These are phyloP conservation scores for Talaromyces nanjingensis DNA, from an alignment of 495 filamentous ascomycete genomes.

Conservation along the genomic window DNA sequence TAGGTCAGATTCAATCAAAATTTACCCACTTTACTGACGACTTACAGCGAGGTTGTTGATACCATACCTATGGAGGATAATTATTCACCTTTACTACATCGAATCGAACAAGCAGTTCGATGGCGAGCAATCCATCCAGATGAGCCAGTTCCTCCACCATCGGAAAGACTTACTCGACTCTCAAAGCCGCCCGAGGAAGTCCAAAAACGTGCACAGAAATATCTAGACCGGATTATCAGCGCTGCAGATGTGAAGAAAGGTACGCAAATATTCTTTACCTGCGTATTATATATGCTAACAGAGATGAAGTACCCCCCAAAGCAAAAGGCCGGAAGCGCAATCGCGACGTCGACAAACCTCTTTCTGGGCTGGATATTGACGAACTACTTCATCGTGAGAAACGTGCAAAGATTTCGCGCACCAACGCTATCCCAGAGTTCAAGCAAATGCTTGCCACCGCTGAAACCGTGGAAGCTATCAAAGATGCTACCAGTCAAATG, in stretches of 20 bases:
- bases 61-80: conserved; percentile 75
- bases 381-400: conserved; percentile 60
- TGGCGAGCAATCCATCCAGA: conserved; percentile 71
- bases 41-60: conserved; percentile 54
- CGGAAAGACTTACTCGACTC: conserved; percentile 64
- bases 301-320: conserved; percentile 67
- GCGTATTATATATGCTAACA: conserved; percentile 17
- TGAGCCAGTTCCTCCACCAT: conserved; percentile 57
- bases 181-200: conserved; percentile 67
- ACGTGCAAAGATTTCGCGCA: conserved; percentile 57
- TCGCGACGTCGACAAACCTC: conserved; percentile 68
- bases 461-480: conserved; percentile 53
- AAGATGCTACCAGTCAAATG: conserved; percentile 71
- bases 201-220: conserved; percentile 42
- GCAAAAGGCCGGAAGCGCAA: conserved; percentile 64
- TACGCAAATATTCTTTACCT: conserved; percentile 16
- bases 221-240: conserved; percentile 55
- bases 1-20: conserved; percentile 22
- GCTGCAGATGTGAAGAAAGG: conserved; percentile 84
- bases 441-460: conserved; percentile 67
- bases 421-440: conserved; percentile 89
- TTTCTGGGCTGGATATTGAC: conserved; percentile 86
- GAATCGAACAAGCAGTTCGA: conserved; percentile 76
- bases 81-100: conserved; percentile 88
- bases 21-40: conserved; percentile 21